Base-by-base conservation (phyloP, 1,284 basidiomycete species). In the Erythrobasidium hasegawianum region DNA sequence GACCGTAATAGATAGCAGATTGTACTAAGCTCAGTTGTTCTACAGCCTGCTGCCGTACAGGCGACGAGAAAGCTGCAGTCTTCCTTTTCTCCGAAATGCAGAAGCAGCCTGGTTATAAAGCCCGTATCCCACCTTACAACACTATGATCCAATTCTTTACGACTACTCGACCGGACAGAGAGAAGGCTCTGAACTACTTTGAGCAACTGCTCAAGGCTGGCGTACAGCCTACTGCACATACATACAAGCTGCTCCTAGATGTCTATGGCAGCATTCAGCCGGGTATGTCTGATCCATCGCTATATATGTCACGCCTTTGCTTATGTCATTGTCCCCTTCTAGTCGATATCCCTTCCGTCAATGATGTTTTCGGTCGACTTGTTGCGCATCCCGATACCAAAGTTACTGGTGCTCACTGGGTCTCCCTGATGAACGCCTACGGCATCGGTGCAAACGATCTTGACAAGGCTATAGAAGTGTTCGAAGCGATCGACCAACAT, bases 91-190 rank as follows among this genome's bases (percentile, higher is more conserved):
- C 81, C 59, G 91, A 95, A 79, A 98, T 99, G 95, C 77, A 81
- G 8, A 71, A 77, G 45, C 83, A 86, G 71, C 81, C 79, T 27
- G 86, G 86, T 72, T 97, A 93, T 82, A 87, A 83, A 78, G 87
- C 94, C 8, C 83, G 93, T 7, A 87, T 96, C 0, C 95, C 96
- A 22, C 95, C 95, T 4, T 91, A 85, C 81, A 98, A 97, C 80
- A 97, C 90, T 41, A 97, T 99, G 94, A 97, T 98, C 84, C 96
- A 98, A 78, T 84, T 95, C 75, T 96, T 91, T 79, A 87, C 89
- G 55, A 86, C 88, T 69, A 95, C 88, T 24, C 88, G 89, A 74
- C 93, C 92, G 1, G 87, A 92, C 72, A 86, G 93, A 57, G 83
- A 84, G 33, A 83, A 85, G 49, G 87, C 88, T 14, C 77, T 96